These are phyloP conservation scores for Gaeumannomyces tritici DNA, from an alignment of 2,329 filamentous ascomycete genomes.

Conservation along the genomic window DNA sequence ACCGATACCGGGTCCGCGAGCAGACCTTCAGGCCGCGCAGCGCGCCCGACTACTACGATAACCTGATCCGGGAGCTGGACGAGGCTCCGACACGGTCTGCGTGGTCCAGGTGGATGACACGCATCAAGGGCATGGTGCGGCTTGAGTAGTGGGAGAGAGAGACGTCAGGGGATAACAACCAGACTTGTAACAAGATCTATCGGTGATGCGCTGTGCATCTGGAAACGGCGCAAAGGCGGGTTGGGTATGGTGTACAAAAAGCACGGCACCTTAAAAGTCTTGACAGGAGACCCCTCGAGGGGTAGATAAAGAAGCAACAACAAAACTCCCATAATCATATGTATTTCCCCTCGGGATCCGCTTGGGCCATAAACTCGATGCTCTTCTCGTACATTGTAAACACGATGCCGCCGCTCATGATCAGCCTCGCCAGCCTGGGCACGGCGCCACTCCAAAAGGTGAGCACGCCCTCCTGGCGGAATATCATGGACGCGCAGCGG, in stretches of 20 bases:
- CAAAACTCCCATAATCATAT: constrained; percentile 38
- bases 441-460: constrained; percentile 94
- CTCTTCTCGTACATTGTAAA: constrained; percentile 99
- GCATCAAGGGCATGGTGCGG: constrained; percentile 49
- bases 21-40: constrained; percentile 42
- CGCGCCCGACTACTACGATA: constrained; percentile 54
- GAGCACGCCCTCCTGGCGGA: constrained; percentile 77
- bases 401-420: constrained; percentile 91
- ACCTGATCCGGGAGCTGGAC: constrained; percentile 52
- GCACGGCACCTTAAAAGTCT: background rate
- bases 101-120: constrained; percentile 40
- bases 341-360: constrained; percentile 79
- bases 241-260: constrained; percentile 1
- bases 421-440: constrained; percentile 72
- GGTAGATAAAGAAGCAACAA: background rate
- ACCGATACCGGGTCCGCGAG: constrained; percentile 39
- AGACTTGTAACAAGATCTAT: background rate
- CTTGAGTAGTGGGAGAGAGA: constrained; percentile 30
- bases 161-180: too few relatives aligned
- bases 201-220: background rate
- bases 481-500: constrained; percentile 71
- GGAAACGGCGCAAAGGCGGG: background rate
- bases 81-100: constrained; percentile 50
- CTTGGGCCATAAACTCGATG: constrained; percentile 71
- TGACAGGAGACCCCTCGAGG: background rate